These are phyloP conservation scores for Candida fluviatilis DNA, from an alignment of 805 yeast genomes.

Conservation along the genomic window DNA sequence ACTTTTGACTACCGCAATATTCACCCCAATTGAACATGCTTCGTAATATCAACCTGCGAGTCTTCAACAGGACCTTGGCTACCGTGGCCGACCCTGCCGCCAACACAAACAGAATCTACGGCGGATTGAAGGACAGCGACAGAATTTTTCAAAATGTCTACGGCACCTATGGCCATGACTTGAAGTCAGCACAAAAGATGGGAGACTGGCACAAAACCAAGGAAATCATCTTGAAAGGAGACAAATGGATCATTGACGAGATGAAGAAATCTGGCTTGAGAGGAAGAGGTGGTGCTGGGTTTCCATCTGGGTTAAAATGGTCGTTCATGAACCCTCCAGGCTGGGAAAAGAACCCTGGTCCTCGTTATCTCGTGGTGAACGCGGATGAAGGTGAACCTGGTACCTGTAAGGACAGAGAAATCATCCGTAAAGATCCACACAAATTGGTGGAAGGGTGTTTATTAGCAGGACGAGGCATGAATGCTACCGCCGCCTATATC, in stretches of 20 bases:
- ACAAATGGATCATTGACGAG: slow-evolving; percentile 86
- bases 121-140: slow-evolving; percentile 78
- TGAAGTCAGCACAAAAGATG: slow-evolving; percentile 69
- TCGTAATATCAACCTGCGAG: slow-evolving; percentile 28
- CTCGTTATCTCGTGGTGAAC: slow-evolving; percentile 82
- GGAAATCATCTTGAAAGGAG: slow-evolving; percentile 78
- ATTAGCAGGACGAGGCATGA: slow-evolving; percentile 87
- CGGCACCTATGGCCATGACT: slow-evolving; percentile 69
- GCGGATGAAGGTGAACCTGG: slow-evolving; percentile 97
- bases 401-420: slow-evolving; percentile 89
- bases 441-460: slow-evolving; percentile 90
- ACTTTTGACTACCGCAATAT: background rate
- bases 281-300: slow-evolving; percentile 94
- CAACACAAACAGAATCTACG: slow-evolving; percentile 53
- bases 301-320: slow-evolving; percentile 90
- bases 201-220: slow-evolving; percentile 94
- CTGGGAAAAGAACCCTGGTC: slow-evolving; percentile 89
- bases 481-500: slow-evolving; percentile 88
- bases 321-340: slow-evolving; percentile 95
- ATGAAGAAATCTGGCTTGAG: slow-evolving; percentile 80
- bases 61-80: slow-evolving; percentile 31
- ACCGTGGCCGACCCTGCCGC: slow-evolving; percentile 46
- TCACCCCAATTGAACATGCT: slow-evolving; percentile 22
- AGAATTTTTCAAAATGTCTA: slow-evolving; percentile 84
- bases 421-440: slow-evolving; percentile 87